These are phyloP conservation scores for Uronychia binucleata DNA, from an alignment of 73 alveolate species.

Conservation along the genomic window DNA sequence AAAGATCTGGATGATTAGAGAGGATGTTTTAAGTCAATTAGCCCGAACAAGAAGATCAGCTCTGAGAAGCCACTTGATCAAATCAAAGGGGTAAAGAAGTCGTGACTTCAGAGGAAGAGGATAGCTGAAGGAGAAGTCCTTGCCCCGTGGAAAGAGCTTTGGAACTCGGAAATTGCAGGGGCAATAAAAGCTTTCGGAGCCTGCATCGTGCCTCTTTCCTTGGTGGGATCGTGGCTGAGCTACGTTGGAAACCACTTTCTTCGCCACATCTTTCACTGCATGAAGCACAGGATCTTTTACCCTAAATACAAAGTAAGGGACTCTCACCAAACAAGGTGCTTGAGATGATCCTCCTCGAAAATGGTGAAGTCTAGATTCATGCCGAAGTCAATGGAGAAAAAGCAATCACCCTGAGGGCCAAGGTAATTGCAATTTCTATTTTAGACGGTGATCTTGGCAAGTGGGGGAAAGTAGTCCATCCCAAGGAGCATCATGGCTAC, in stretches of 20 bases:
- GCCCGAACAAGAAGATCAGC: background rate
- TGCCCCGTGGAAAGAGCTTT: slow-evolving; percentile 48
- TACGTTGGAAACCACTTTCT: slow-evolving; percentile 63
- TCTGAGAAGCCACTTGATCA: too few relatives aligned
- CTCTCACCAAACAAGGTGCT: slow-evolving; percentile 10
- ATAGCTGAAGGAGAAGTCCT: slow-evolving; percentile 14
- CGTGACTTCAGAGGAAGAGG: background rate
- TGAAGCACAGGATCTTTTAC: slow-evolving; percentile 51
- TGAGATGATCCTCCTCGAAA: background rate
- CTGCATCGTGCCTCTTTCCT: slow-evolving; percentile 47
- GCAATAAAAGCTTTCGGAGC: slow-evolving; percentile 47
- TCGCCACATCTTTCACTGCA: slow-evolving; percentile 19
- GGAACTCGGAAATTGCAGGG: slow-evolving; percentile 28
- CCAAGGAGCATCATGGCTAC: background rate
- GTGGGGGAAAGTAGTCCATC: slow-evolving; percentile 23
- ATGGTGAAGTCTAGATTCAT: background rate
- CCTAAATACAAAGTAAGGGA: slow-evolving; percentile 46
- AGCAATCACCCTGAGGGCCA: background rate
- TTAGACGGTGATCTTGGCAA: slow-evolving; percentile 16
- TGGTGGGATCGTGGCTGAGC: slow-evolving; percentile 59
- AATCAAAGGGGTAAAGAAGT: slow-evolving; percentile 1
- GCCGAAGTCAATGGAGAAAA: background rate
- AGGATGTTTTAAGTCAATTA: background rate
- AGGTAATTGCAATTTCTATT: background rate
- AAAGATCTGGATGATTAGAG: background rate